Conservation (phyloP, 805 yeast species). For the Pichia rugopelliculosa region DNA sequence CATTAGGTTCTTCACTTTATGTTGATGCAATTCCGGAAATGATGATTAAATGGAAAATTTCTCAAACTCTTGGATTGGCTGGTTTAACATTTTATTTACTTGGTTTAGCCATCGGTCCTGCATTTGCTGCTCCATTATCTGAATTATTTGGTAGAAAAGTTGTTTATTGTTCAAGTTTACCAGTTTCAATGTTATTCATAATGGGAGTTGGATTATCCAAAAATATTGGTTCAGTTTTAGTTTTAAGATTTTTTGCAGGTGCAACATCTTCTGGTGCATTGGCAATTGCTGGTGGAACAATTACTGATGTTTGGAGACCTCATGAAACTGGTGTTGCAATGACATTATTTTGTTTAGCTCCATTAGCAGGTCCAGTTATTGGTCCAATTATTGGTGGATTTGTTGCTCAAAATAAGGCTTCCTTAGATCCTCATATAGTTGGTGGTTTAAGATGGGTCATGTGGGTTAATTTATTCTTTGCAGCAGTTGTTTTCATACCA, state of each 20-base stretch:
- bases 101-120: constrained; percentile 69
- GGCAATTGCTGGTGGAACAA: constrained; percentile 80
- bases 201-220: constrained; percentile 66
- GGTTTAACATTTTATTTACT: constrained; percentile 65
- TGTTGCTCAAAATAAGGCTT: constrained; percentile 44
- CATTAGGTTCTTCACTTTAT: constrained; percentile 69
- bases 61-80: constrained; percentile 53
- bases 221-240: constrained; percentile 53
- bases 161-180: constrained; percentile 52
- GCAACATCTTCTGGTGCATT: constrained; percentile 74
- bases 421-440: constrained; percentile 12
- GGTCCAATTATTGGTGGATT: constrained; percentile 74
- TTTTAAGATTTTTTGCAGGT: constrained; percentile 69
- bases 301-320: constrained; percentile 68
- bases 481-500: constrained; percentile 46
- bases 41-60: constrained; percentile 38
- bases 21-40: constrained; percentile 59
- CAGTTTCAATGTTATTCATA: constrained; percentile 60
- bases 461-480: constrained; percentile 67
- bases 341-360: constrained; percentile 71
- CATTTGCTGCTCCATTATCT: constrained; percentile 63
- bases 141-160: constrained; percentile 63
- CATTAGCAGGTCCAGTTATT: constrained; percentile 72
- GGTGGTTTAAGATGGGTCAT: constrained; percentile 62
- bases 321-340: constrained; percentile 64